Evolutionary conservation across 2,329 filamentous ascomycete species (phyloP).

Genomic region (Periconia sp.): DNA sequence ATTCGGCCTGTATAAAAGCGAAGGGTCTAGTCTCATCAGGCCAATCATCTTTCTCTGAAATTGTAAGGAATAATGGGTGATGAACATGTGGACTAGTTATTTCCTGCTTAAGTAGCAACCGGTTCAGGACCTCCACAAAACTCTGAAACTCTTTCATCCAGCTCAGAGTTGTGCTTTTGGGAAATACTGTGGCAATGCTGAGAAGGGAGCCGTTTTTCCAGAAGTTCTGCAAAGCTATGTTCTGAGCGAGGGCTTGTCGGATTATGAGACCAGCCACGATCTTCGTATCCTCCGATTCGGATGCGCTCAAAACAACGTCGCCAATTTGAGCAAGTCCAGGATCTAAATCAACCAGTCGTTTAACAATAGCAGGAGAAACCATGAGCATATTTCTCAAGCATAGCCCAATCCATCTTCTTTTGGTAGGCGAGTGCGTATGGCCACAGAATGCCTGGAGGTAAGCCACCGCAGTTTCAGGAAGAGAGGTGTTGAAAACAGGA

Average conservation of each 20-base stretch:
- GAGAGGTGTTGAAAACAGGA: conserved; percentile 7
- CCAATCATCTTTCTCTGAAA: conserved; percentile 27
- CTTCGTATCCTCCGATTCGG: conserved; percentile 31
- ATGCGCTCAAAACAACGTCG: conserved; percentile 19
- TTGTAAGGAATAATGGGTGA: conserved; percentile 23
- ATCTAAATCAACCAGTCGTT: conserved; percentile 15
- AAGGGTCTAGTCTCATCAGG: conserved; percentile 11
- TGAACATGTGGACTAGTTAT: conserved; percentile 16
- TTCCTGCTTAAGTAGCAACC: conserved; percentile 14
- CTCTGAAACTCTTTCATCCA: conserved; percentile 34
- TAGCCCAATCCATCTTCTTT: conserved; percentile 36
- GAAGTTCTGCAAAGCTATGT: conserved; percentile 26
- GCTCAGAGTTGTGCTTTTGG: conserved; percentile 8
- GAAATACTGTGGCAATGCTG: conserved; percentile 26
- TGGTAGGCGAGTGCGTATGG: conserved; percentile 10
- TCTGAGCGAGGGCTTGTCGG: conserved; percentile 21
- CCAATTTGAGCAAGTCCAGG: conserved; percentile 22
- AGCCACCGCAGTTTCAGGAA: conserved; percentile 18
- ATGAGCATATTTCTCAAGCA: conserved; percentile 30
- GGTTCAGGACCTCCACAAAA: conserved; percentile 28
- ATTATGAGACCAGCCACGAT: conserved; percentile 36
- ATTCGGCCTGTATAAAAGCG: conserved; percentile 18
- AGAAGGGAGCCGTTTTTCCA: conserved; percentile 28
- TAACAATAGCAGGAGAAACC: conserved; percentile 14
- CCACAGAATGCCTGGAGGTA: conserved; percentile 33